Evolutionary conservation across 2,329 filamentous ascomycete genomes (phyloP), one percentile per base, ranked within the genome.

Genomic region (Mariannaea sp.): DNA sequence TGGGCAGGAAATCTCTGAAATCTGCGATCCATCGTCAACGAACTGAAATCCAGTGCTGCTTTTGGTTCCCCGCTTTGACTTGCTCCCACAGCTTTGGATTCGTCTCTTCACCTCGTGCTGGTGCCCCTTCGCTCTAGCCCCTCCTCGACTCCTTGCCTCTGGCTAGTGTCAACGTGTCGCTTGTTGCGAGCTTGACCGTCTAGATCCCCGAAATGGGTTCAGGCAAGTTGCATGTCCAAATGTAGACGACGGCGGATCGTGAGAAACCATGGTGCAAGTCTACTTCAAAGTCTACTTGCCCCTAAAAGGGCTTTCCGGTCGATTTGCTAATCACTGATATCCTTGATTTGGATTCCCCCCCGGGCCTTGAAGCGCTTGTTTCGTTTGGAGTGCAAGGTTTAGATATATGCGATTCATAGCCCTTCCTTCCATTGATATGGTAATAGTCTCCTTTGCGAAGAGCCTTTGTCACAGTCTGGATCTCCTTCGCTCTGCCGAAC

Each of bases 1-100:
- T 52, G 61, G 60, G n/a, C n/a, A n/a, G 56, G 49, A 40, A 55
- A 62, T 56, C 44, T 59, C 36, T 40, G 29, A 9, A 22, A 22
- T 33, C 29, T 40, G 20, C 38, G 38, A 41, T 41, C 36, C 29
- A 14, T n/a, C 29, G 10, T 32, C 36, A 19, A 51, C 38, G 17
- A 48, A 49, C 48, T 44, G 36, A 53, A 66, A 70, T 69, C 69
- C 64, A 67, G 65, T 63, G 68, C 69, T 69, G 69, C 69, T 69
- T 71, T 69, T 68, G 57, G 58, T 59, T 59, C 32, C 44, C n/a
- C 17, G 39, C 13, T 35, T 42, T 24, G 27, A 19, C 49, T n/a
- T 19, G 20, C 36, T 38, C 36, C 33, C 42, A 32, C 33, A 38
- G 19, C 12, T 12, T 12, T 40, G 38, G 44, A 29, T 42, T 33